These are phyloP conservation scores for Botrytis paeoniae DNA, from an alignment of 2,329 filamentous ascomycete species.

Conservation along the genomic window DNA sequence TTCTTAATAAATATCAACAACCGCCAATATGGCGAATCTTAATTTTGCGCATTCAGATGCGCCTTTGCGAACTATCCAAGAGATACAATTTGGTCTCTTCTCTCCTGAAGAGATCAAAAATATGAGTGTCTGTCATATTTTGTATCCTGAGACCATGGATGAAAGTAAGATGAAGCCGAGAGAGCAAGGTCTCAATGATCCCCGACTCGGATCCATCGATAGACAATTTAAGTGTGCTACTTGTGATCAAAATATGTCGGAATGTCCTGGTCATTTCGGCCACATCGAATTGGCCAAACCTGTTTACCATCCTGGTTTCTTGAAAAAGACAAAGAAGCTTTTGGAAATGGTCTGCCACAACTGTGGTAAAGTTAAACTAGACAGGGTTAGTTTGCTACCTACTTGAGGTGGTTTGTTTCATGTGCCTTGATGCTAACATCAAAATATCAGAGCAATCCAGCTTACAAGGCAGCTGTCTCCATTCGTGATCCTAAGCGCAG, in stretches of 20 bases:
- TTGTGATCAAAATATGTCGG: slow-evolving; percentile 90
- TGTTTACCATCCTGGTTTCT: slow-evolving; percentile 92
- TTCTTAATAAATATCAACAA: slow-evolving; percentile 21
- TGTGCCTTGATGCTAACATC: slow-evolving; percentile 59
- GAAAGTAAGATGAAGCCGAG: slow-evolving; percentile 89
- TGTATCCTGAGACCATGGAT: slow-evolving; percentile 99
- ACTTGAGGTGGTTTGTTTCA: slow-evolving; percentile 51
- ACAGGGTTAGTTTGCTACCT: slow-evolving; percentile 83
- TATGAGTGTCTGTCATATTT: slow-evolving; percentile 94
- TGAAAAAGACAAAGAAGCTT: slow-evolving; percentile 99
- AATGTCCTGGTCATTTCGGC: slow-evolving; percentile 97
- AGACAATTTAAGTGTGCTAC: slow-evolving; percentile 94
- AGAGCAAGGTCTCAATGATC: slow-evolving; percentile 90
- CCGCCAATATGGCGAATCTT: slow-evolving; percentile 79
- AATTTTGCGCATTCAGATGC: slow-evolving; percentile 88
- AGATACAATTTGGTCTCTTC: slow-evolving; percentile 98
- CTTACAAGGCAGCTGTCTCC: slow-evolving; percentile 76
- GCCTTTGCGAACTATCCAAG: slow-evolving; percentile 95
- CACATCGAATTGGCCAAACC: slow-evolving; percentile 97
- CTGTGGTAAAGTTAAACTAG: slow-evolving; percentile 94
- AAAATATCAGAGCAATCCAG: slow-evolving; percentile 70
- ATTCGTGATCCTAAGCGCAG: slow-evolving; percentile 91
- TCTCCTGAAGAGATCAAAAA: slow-evolving; percentile 99
- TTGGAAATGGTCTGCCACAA: slow-evolving; percentile 98
- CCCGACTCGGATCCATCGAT: slow-evolving; percentile 93